phyloP scores from a whole-genome alignment of 139 green algal species.

The Penium margaritaceum region DNA sequence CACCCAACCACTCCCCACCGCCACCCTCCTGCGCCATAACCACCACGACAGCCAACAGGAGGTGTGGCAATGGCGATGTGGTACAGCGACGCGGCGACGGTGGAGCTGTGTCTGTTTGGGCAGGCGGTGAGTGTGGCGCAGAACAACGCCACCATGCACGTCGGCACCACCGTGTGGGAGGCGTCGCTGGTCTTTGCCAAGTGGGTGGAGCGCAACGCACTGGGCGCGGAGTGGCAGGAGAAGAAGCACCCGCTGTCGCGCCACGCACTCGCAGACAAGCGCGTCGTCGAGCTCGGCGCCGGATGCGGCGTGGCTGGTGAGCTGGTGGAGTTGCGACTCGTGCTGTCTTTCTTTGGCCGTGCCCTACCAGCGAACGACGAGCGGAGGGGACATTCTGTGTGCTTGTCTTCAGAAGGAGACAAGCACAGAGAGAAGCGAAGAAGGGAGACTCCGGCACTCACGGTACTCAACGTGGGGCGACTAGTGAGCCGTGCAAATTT shows the following conservation, averaged over 20 bases:
- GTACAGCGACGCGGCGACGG: neutral
- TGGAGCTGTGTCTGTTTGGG: neutral
- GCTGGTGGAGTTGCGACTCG: neutral
- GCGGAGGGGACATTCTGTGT: too few relatives aligned
- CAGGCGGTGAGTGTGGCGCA: constrained; percentile 2
- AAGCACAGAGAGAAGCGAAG: too few relatives aligned
- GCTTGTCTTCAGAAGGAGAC: too few relatives aligned
- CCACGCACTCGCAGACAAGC: neutral
- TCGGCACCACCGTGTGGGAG: constrained; percentile 27
- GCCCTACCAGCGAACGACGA: too few relatives aligned
- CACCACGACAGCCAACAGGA: too few relatives aligned
- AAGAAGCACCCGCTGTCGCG: neutral
- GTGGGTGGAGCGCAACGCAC: constrained; percentile 11
- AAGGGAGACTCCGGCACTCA: too few relatives aligned
- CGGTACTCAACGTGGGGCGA: too few relatives aligned
- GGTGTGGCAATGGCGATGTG: constrained; percentile 15
- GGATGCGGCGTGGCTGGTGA: constrained; percentile 15
- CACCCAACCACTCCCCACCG: too few relatives aligned
- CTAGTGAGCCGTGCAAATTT: too few relatives aligned
- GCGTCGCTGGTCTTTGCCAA: constrained; percentile 6
- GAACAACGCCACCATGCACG: constrained; percentile 15
- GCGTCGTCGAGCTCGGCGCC: constrained; percentile 12
- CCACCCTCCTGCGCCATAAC: too few relatives aligned
- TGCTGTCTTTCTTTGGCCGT: neutral
- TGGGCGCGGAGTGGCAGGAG: too few relatives aligned